Percentiles rank a stretch among this genome's conserved stretches.
phyloP scores from a whole-genome alignment of 768 basidiomycete species.

The Aureoboletus auriporus region DNA sequence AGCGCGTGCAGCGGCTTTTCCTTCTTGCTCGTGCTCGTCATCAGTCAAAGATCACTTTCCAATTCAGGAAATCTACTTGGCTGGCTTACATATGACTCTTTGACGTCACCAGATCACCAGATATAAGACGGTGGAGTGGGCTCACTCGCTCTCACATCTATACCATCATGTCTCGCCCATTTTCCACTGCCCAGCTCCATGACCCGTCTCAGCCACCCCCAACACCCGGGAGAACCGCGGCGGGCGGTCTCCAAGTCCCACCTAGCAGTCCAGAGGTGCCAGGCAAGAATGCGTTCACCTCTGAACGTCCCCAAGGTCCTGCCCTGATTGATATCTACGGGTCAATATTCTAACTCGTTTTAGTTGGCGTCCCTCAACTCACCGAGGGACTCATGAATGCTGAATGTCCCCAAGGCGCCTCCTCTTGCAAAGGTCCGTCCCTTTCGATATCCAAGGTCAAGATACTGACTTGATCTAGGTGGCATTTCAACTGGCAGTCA shows the following conservation, averaged over 20 bases:
- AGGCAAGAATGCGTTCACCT: conserved; percentile 25
- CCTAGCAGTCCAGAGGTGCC: too few relatives aligned
- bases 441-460: too few relatives aligned
- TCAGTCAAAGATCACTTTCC: conserved; percentile 12
- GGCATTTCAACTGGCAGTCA: conserved; percentile 26
- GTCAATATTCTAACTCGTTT: background rate
- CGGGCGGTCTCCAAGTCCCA: too few relatives aligned
- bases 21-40: conserved; percentile 52
- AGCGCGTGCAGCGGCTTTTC: conserved; percentile 86
- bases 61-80: conserved; percentile 3
- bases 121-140: conserved; percentile 12
- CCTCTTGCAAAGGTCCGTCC: too few relatives aligned
- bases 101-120: conserved; percentile 11
- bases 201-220: conserved; percentile 47
- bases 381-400: too few relatives aligned
- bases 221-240: conserved; percentile 9
- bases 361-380: too few relatives aligned
- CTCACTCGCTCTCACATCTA: background rate
- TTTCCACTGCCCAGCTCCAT: conserved; percentile 40
- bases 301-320: conserved; percentile 35
- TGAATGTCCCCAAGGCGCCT: too few relatives aligned
- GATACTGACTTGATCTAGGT: conserved; percentile 3
- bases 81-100: background rate
- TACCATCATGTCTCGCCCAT: conserved; percentile 21
- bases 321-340: conserved; percentile 7